These are phyloP conservation scores for Cyberlindnera lachancei DNA, from an alignment of 805 yeast genomes.

Conservation along the genomic window DNA sequence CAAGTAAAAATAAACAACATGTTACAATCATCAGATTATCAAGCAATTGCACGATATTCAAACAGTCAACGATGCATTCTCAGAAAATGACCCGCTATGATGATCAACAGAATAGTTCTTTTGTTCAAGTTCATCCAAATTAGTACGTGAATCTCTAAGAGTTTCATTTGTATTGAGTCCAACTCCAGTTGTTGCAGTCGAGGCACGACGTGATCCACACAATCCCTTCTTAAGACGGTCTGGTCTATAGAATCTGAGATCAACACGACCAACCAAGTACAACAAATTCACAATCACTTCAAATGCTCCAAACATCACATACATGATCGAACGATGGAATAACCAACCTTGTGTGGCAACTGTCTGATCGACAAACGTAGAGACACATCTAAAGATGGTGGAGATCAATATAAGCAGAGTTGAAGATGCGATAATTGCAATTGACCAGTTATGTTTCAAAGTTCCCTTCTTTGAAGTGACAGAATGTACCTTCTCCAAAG, in stretches of 20 bases:
- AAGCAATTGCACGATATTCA: too few relatives aligned
- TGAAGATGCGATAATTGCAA: constrained; percentile 34
- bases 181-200: constrained; percentile 9
- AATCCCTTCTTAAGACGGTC: constrained; percentile 37
- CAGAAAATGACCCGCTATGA: too few relatives aligned
- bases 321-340: constrained; percentile 51
- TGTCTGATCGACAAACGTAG: constrained; percentile 29
- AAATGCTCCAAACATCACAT: constrained; percentile 59
- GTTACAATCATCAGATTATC: too few relatives aligned
- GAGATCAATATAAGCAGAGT: constrained; percentile 44
- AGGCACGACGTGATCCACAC: constrained; percentile 5
- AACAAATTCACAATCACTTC: constrained; percentile 51
- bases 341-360: constrained; percentile 33
- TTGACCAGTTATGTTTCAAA: constrained; percentile 44
- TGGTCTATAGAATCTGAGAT: constrained; percentile 74
- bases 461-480: constrained; percentile 26
- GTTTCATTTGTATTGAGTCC: background rate
- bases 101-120: too few relatives aligned
- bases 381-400: constrained; percentile 42
- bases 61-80: too few relatives aligned
- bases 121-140: background rate
- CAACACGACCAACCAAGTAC: constrained; percentile 59
- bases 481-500: constrained; percentile 21
- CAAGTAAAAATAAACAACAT: too few relatives aligned
- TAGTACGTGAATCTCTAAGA: background rate